Evolutionary conservation across 2,329 filamentous ascomycete genomes (phyloP).

Genomic region (Cercospora sp.): DNA sequence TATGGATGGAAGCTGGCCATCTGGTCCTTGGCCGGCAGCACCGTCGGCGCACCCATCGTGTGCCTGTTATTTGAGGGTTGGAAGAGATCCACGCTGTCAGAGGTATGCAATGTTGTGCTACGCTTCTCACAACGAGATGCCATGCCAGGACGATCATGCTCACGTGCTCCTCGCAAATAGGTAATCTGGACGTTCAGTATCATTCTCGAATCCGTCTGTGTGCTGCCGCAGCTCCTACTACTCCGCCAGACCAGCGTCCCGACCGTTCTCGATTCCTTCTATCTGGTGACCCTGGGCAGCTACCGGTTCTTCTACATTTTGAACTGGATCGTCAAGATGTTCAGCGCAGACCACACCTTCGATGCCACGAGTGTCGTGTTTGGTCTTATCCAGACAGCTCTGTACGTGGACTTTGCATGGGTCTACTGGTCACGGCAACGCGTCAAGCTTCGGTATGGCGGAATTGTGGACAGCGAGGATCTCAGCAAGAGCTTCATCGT

Average conservation of each 20-base stretch:
- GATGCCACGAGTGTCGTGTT: slow-evolving; percentile 74
- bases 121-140: not conserved
- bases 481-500: slow-evolving; percentile 83
- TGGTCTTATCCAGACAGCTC: slow-evolving; percentile 81
- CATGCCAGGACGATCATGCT: slow-evolving; percentile 5
- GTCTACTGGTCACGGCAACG: slow-evolving; percentile 92
- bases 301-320: slow-evolving; percentile 88
- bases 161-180: slow-evolving; percentile 46
- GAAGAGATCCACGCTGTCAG: slow-evolving; percentile 30
- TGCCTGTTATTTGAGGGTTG: slow-evolving; percentile 64
- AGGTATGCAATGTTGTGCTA: slow-evolving; percentile 21
- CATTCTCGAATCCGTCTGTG: slow-evolving; percentile 85
- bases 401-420: slow-evolving; percentile 95
- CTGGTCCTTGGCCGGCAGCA: slow-evolving; percentile 64
- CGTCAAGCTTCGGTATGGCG: slow-evolving; percentile 86
- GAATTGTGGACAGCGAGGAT: slow-evolving; percentile 87
- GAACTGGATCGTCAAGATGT: slow-evolving; percentile 73
- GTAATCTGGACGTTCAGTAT: slow-evolving; percentile 85
- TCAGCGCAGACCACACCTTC: slow-evolving; percentile 59
- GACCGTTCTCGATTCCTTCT: slow-evolving; percentile 95
- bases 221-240: slow-evolving; percentile 87
- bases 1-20: slow-evolving; percentile 89
- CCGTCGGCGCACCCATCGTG: slow-evolving; percentile 69
- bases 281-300: slow-evolving; percentile 80
- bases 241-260: slow-evolving; percentile 93